Conservation (phyloP, 345 rosid genomes). For the Pelargonium nanum region DNA sequence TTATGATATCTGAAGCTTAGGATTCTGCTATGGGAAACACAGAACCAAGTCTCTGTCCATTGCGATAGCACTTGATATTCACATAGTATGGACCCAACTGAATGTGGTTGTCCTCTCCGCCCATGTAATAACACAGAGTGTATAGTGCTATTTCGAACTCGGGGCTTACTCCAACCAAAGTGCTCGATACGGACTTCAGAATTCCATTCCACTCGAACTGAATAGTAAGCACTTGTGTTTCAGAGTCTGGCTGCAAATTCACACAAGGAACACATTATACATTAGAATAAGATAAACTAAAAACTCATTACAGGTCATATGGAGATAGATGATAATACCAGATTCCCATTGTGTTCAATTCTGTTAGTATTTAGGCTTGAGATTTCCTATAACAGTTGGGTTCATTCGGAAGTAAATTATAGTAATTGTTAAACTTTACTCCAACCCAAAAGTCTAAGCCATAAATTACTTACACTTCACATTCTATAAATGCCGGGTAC, state of each 20-base stretch:
- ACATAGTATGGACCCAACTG: slow-evolving; percentile 82
- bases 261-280: neutral
- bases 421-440: too few species aligned
- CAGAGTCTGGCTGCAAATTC: slow-evolving; percentile 57
- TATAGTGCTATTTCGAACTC: slow-evolving; percentile 86
- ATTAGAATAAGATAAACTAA: too few species aligned
- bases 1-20: slow-evolving; percentile 17
- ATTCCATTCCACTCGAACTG: slow-evolving; percentile 93
- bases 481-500: too few species aligned
- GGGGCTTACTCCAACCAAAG: slow-evolving; percentile 72
- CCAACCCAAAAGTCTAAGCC: too few species aligned
- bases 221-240: slow-evolving; percentile 68
- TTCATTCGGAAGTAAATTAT: too few species aligned
- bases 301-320: neutral
- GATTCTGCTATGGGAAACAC: slow-evolving; percentile 62
- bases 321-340: too few species aligned
- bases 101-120: slow-evolving; percentile 63
- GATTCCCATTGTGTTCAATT: too few species aligned
- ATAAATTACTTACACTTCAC: too few species aligned
- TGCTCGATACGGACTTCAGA: slow-evolving; percentile 82
- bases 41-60: slow-evolving; percentile 59
- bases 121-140: slow-evolving; percentile 67
- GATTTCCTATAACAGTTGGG: too few species aligned
- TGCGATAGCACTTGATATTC: slow-evolving; percentile 85
- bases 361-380: too few species aligned